These are phyloP conservation scores for Epichloe gansuensis DNA, from an alignment of 2,329 filamentous ascomycete species.

Conservation along the genomic window DNA sequence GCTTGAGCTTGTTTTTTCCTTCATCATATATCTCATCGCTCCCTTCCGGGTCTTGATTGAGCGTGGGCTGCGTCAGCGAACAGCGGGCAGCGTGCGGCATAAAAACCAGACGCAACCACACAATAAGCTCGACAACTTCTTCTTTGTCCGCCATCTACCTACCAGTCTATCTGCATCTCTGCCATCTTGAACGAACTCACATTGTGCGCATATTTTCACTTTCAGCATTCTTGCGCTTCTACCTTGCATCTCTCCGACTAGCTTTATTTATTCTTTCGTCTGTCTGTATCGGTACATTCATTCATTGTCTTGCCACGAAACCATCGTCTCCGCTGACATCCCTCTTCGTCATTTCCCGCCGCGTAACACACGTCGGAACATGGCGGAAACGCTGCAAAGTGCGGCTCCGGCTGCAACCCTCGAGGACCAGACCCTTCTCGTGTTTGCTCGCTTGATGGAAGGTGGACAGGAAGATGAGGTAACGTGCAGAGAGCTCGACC, in stretches of 20 bases:
- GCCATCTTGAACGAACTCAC: not conserved
- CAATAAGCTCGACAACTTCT: too few relatives aligned
- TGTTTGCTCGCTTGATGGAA: constrained; percentile 82
- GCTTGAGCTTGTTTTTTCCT: not conserved
- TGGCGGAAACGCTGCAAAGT: constrained; percentile 23
- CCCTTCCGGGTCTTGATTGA: too few relatives aligned
- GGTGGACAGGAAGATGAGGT: constrained; percentile 74
- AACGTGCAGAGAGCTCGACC: constrained; percentile 46
- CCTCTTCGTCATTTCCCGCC: not conserved
- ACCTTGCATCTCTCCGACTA: too few relatives aligned
- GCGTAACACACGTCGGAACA: constrained; percentile 7
- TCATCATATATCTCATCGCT: not conserved
- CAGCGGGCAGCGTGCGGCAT: not conserved
- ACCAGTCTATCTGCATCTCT: not conserved
- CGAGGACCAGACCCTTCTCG: constrained; percentile 58
- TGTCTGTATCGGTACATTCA: too few relatives aligned
- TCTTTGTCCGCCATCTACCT: not conserved
- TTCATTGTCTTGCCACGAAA: not conserved
- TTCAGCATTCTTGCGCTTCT: too few relatives aligned
- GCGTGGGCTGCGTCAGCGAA: not conserved
- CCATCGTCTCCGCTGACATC: not conserved
- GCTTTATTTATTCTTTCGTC: too few relatives aligned
- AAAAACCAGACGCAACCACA: not conserved
- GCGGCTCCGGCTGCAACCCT: constrained; percentile 23
- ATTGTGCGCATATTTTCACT: too few relatives aligned